Evolutionary conservation across 768 basidiomycete genomes (phyloP), one percentile per base, ranked within the genome.

Genomic region (Boletus reticuloceps): DNA sequence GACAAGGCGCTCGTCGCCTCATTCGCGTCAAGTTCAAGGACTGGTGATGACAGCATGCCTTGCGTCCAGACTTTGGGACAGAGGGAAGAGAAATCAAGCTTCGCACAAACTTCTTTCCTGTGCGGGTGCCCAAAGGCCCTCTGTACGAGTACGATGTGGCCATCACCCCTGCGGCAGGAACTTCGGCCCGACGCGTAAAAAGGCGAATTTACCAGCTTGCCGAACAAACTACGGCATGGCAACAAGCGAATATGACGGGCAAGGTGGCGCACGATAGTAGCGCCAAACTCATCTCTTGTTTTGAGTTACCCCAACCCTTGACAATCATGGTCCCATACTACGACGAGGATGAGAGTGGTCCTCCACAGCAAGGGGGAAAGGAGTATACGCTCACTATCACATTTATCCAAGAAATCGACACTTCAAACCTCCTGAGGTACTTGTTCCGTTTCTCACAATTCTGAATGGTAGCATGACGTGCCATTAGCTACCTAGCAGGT

Each of bases 91-190:
- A 66, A 40, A 75, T 82, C 68, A 79, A 75, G 51, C 71, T 83
- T 39, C 78, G 81, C 20, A 67, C 81, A 3, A 82, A 82, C 51
- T 82, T 81, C 69, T 82, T 83, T 61, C 74, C 81, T 10, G 64
- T 83, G 20, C 67, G 65, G 16, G 69, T 81, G 17, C 79, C 80
- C 7, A 77, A 76, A 53, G 75, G 74, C 7, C 75, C 78, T 1
- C 42, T 83, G 22, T 72, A 73, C 58, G 81, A 82, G 53, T 82
- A 82, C 53, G 77, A 77, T 47, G 72, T 80, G 32, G 58, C 67
- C n/a, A 73, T 79, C 20, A 61, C 69, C 1, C 80, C 79, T 38
- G 55, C 43, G 5, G 62, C 69, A 3, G 71, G 65, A 1, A 70
- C 70, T 10, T 47, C 72, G 16, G 55, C 60, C 32, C 72, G 71